phyloP scores from a whole-genome alignment of 1,284 basidiomycete species.

The Fistulinella cinereoalba region DNA sequence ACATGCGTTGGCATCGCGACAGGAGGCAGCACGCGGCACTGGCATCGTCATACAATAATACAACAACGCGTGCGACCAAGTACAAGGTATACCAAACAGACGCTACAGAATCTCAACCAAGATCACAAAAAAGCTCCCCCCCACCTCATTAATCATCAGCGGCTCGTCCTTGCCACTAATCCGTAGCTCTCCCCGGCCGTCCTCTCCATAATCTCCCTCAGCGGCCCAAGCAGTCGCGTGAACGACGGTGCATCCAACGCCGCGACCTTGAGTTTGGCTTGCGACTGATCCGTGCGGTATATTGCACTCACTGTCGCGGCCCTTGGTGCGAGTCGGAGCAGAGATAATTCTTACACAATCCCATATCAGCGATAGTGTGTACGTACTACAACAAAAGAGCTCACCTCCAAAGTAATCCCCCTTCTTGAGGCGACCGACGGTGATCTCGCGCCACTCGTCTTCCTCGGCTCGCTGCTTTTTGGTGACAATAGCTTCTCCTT shows the following conservation, averaged over 20 bases:
- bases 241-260: constrained; percentile 93
- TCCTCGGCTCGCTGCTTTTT: constrained; percentile 66
- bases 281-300: constrained; percentile 45
- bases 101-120: constrained; percentile 9
- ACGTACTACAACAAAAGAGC: constrained; percentile 26
- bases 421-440: constrained; percentile 76
- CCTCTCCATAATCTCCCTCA: constrained; percentile 85
- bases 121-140: background rate
- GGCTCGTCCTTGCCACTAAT: constrained; percentile 23
- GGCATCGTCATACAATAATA: background rate
- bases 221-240: constrained; percentile 88
- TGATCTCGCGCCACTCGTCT: constrained; percentile 59
- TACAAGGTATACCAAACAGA: constrained; percentile 9
- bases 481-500: constrained; percentile 85
- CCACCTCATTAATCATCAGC: constrained; percentile 14
- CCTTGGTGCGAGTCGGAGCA: constrained; percentile 83
- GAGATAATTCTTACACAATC: constrained; percentile 62
- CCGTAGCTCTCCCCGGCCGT: constrained; percentile 63
- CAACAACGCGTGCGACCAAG: background rate
- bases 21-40: background rate
- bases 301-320: constrained; percentile 92
- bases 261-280: constrained; percentile 83
- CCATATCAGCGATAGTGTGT: constrained; percentile 2
- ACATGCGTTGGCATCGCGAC: constrained; percentile 35
- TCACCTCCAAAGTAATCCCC: constrained; percentile 98